A percentile compares a stretch with the other conserved stretches of the same genome.
Evolutionary conservation across 805 yeast species (phyloP).

Genomic region (Cyberlindnera mississippiensis): DNA sequence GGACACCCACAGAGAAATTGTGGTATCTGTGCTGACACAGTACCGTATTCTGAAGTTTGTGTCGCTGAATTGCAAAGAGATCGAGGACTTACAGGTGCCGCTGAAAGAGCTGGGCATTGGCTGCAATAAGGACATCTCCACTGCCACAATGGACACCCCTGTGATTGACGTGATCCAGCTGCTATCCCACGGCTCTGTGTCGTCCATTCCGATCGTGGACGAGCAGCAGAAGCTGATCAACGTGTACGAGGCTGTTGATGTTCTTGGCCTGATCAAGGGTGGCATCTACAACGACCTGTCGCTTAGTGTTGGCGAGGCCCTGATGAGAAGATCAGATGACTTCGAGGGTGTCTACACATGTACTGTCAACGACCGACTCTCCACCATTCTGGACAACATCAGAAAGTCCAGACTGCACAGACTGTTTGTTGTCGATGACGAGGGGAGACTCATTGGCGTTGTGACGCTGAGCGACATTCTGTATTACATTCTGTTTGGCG

Average conservation of each 20-base stretch:
- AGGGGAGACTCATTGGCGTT: conserved; percentile 73
- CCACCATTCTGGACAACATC: conserved; percentile 89
- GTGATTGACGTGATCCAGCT: conserved; percentile 89
- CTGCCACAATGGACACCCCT: conserved; percentile 87
- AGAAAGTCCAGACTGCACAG: conserved; percentile 89
- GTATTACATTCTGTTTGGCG: conserved; percentile 72
- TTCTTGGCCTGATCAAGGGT: conserved; percentile 86
- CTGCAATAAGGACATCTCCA: conserved; percentile 52
- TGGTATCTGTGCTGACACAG: conserved; percentile 92
- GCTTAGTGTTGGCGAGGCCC: conserved; percentile 91
- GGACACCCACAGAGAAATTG: conserved; percentile 87
- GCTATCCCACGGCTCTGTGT: conserved; percentile 73
- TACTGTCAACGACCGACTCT: conserved; percentile 77
- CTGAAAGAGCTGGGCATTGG: conserved; percentile 67
- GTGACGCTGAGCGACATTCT: conserved; percentile 89
- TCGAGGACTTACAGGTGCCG: conserved; percentile 75
- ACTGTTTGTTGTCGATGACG: conserved; percentile 85
- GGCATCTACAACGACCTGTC: conserved; percentile 90
- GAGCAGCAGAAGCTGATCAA: conserved; percentile 66
- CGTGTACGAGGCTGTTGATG: conserved; percentile 95
- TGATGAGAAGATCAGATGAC: conserved; percentile 89
- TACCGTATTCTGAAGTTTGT: conserved; percentile 94
- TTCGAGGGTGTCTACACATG: conserved; percentile 98
- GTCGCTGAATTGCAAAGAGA: conserved; percentile 93
- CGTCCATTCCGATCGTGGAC: conserved; percentile 91